A percentile compares a stretch with the other conserved stretches of the same genome.
These are phyloP conservation scores for Flaveria bidentis DNA, from an alignment of 129 eudicot genomes.

Conservation along the genomic window DNA sequence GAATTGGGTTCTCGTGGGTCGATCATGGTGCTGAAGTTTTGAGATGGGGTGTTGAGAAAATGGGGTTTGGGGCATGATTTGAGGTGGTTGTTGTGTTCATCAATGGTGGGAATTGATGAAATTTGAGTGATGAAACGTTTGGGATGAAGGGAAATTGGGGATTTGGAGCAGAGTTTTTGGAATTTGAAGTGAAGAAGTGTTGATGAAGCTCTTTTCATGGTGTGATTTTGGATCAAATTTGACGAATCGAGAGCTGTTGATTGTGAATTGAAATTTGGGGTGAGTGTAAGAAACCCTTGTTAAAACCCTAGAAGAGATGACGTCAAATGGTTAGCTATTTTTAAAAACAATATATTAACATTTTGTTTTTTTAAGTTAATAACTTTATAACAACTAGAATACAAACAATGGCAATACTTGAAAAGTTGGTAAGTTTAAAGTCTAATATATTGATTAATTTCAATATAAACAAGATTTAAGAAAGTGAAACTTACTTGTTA, in stretches of 20 bases:
- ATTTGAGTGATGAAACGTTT: constrained; percentile 30
- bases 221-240: constrained; percentile 16
- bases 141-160: constrained; percentile 38
- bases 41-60: constrained; percentile 40
- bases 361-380: no score
- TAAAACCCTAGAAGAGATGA: constrained; percentile 32
- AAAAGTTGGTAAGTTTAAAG: no score
- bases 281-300: constrained; percentile 11
- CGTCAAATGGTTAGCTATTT: background rate
- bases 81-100: constrained; percentile 34
- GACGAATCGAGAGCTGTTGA: background rate
- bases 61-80: constrained; percentile 35
- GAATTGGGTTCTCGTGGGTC: constrained; percentile 34
- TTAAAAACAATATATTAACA: background rate
- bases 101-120: constrained; percentile 28
- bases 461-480: no score
- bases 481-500: no score
- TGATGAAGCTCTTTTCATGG: constrained; percentile 85
- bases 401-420: no score
- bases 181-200: constrained; percentile 40
- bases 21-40: constrained; percentile 51
- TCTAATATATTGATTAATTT: no score
- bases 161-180: constrained; percentile 28
- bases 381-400: no score
- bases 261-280: background rate